Evolutionary conservation across 2,329 filamentous ascomycete species (phyloP), one percentile per base, ranked within the genome.

Genomic region (Lecanicillium sp.): DNA sequence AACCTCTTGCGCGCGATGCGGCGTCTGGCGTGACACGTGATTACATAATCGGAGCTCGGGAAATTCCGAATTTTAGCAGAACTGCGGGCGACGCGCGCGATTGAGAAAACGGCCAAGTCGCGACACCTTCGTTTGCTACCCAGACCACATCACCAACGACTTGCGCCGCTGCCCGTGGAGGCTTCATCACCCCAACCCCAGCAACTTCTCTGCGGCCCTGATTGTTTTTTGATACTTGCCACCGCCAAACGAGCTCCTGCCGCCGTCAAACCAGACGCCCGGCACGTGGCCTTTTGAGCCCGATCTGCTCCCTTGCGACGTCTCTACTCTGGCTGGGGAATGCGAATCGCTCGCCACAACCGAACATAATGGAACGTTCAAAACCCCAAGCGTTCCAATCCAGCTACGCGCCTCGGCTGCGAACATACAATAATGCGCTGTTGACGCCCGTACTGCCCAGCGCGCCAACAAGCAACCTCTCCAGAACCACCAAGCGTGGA

Each of bases 401-500:
- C 41, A 88, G 83, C 57, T 95, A 94, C 65, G 87, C 90, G 62
- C 86, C 90, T 46, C 85, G 90, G 55, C 67, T 96, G 55, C 85
- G 90, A 57, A 78, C 80, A 47, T 95, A 94, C 67, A 85, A 83
- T 59, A 96, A 96, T 67, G 86, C 90, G 28, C 78, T 96, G 40
- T 76, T 95, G 45, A 86, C 85, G 17, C 89, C 90, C 27, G 80
- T 92, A 45, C 75, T 90, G 45, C 85, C 83, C 40, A 80, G 78
- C 45, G 39, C 80, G 49, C 69, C 70, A 41, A 73, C 77, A n/a
- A 80, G 78, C 17, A 76, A 82, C 29, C 67, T 75, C 43, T 74
- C 85, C 51, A 79, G 90, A 57, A 94, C 85, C n/a, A 96, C 92
- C 8, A 96, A 98, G 68, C 83, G 92, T 62, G 92, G 92, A 42